Conservation (phyloP, 345 rosid species). For the Stellera chamaejasme region DNA sequence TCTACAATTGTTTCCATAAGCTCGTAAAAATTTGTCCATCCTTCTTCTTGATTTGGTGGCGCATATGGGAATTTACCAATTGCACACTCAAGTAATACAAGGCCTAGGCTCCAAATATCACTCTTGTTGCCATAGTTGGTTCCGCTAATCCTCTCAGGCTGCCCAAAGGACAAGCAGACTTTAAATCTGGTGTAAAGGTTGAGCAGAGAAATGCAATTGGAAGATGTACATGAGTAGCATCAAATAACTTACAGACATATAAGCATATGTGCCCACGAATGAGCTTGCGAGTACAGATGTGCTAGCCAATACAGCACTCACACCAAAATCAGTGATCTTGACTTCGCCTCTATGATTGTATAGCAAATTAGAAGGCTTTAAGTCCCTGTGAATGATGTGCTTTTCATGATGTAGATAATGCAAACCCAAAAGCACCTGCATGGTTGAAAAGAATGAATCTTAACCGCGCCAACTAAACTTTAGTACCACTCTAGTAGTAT, state of each 20-base stretch:
- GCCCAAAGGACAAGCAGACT: slow-evolving; percentile 1
- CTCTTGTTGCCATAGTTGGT: slow-evolving; percentile 53
- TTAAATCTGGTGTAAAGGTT: not conserved
- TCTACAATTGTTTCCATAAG: slow-evolving; percentile 52
- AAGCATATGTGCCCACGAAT: slow-evolving; percentile 78
- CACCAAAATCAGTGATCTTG: slow-evolving; percentile 91
- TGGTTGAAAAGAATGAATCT: not conserved
- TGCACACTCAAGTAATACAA: slow-evolving; percentile 83
- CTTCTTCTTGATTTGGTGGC: slow-evolving; percentile 47
- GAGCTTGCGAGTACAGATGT: slow-evolving; percentile 77
- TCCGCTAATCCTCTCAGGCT: slow-evolving; percentile 94
- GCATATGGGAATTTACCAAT: slow-evolving; percentile 75
- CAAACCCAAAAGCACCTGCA: slow-evolving; percentile 73
- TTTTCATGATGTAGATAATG: slow-evolving; percentile 72
- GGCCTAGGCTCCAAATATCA: slow-evolving; percentile 97
- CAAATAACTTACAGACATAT: slow-evolving; percentile 72
- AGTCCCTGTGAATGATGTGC: slow-evolving; percentile 83
- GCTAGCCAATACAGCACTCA: slow-evolving; percentile 69
- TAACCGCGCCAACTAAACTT: not conserved
- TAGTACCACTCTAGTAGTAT: not conserved
- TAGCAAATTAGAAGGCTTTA: slow-evolving; percentile 82
- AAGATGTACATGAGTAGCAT: too few relatives aligned
- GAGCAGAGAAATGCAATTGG: not conserved
- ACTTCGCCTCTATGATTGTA: slow-evolving; percentile 87
- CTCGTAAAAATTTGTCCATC: slow-evolving; percentile 43